A percentile compares a stretch with the other conserved stretches of the same genome.
phyloP scores from a whole-genome alignment of 2,329 filamentous ascomycete species.

The Pseudophaeomoniella oleicola region DNA sequence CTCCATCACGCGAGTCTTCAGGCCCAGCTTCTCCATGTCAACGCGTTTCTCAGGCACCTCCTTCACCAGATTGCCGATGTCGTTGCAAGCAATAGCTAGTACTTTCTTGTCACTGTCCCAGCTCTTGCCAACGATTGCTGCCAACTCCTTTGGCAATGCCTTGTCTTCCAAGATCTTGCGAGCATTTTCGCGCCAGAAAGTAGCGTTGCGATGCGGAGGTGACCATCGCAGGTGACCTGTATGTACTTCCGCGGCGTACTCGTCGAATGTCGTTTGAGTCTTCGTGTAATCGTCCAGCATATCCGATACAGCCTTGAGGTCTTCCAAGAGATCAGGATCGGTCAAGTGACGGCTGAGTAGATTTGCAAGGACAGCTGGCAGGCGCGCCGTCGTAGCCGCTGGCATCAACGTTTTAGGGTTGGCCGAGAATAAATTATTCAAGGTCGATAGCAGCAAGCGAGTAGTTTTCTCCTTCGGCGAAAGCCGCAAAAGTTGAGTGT shows the following conservation, averaged over 20 bases:
- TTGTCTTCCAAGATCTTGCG: conserved; percentile 72
- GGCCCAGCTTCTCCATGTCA: conserved; percentile 65
- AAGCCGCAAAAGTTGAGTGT: conserved; percentile 78
- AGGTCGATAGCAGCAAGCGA: conserved; percentile 72
- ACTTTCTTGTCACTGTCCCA: conserved; percentile 78
- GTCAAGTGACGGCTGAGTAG: conserved; percentile 37
- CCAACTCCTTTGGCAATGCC: conserved; percentile 62
- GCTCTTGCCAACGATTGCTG: conserved; percentile 70
- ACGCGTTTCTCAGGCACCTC: conserved; percentile 73
- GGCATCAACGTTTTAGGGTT: conserved; percentile 59
- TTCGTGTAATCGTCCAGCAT: conserved; percentile 77
- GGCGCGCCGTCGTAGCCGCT: conserved; percentile 69
- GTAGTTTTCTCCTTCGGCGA: conserved; percentile 98
- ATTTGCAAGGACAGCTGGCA: conserved; percentile 49
- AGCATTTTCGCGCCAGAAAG: conserved; percentile 88
- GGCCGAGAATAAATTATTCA: conserved; percentile 71
- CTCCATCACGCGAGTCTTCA: conserved; percentile 84
- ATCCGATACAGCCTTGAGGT: conserved; percentile 34
- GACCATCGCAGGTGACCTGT: conserved; percentile 86
- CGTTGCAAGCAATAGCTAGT: conserved; percentile 82
- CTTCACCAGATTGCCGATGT: conserved; percentile 76
- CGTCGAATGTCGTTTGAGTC: conserved; percentile 51
- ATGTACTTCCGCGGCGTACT: conserved; percentile 67
- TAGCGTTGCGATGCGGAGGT: conserved; percentile 70
- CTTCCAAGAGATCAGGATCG: conserved; percentile 33